Percentiles rank a stretch among this genome's conserved stretches.
phyloP scores from a whole-genome alignment of 352 stramenopile species.

The Pythium volutum region DNA sequence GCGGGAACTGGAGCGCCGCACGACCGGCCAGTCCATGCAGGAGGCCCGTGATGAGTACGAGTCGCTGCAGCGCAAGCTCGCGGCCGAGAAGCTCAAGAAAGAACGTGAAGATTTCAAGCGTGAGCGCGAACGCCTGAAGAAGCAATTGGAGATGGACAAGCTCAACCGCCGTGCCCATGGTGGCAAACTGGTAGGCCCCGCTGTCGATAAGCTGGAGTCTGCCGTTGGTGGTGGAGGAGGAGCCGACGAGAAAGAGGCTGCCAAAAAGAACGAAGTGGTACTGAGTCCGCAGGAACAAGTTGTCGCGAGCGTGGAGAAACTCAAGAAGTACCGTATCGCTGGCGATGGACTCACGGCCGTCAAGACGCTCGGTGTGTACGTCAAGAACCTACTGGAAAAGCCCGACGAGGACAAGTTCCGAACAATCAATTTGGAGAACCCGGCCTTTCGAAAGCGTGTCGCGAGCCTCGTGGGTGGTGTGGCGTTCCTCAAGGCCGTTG shows the following conservation, averaged over 20 bases:
- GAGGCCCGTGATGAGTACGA: conserved; percentile 83
- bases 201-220: conserved; percentile 45
- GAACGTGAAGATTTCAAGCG: conserved; percentile 87
- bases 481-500: conserved; percentile 79
- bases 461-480: conserved; percentile 79
- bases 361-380: conserved; percentile 85
- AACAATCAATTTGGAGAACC: conserved; percentile 89
- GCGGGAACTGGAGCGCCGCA: conserved; percentile 73
- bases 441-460: conserved; percentile 89
- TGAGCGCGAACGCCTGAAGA: conserved; percentile 86
- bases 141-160: conserved; percentile 91
- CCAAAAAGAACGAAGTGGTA: conserved; percentile 30
- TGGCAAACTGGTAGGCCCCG: conserved; percentile 71
- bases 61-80: conserved; percentile 71
- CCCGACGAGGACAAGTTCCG: conserved; percentile 89
- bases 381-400: conserved; percentile 88
- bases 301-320: conserved; percentile 64
- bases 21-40: conserved; percentile 71
- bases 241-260: not conserved
- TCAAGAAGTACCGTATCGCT: conserved; percentile 86
- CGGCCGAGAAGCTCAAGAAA: conserved; percentile 81
- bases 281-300: conserved; percentile 70
- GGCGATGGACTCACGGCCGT: conserved; percentile 77
- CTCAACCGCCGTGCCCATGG: conserved; percentile 78
- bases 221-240: not conserved